Base-by-base conservation (phyloP, 2,329 filamentous ascomycete genomes). In the Fusarium nodosum region DNA sequence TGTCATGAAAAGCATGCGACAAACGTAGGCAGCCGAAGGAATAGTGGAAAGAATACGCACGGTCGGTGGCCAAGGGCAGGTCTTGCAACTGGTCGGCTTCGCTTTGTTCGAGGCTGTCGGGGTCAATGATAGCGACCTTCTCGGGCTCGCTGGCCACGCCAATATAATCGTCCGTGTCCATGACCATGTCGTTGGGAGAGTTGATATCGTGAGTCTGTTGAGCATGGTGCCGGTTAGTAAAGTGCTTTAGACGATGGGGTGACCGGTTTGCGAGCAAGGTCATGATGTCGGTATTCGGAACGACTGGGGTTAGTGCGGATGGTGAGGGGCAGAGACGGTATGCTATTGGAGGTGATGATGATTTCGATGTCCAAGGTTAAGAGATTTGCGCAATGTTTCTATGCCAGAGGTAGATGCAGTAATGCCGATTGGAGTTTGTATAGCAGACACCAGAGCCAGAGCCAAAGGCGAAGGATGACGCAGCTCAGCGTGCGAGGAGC, bases 111-210 rank as follows among this genome's bases (percentile, higher is more conserved):
- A 83, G 79, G 64, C 79, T 82, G 46, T 88, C 86, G 63, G 86
- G 83, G 69, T 83, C 83, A 77, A 87, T 86, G 74, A 87, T 86
- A 72, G 84, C 81, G 56, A 88, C 80, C 65, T 82, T 83, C 69
- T 88, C 86, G 63, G 79, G 76, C 56, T 82, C 79, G 74, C 83
- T 81, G 65, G 82, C 77, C 70, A 82, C 81, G 75, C 85, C 82
- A 72, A 86, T 82, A 57, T 86, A 86, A 72, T 88, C 86, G 75
- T 84, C 84, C 30, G 83, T 81, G 72, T 87, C 86, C 72, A 87
- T 79, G 76, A 85, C 79, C 85, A 87, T 86, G 73, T 86, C 84
- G 77, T 84, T 87, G 16, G 85, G 86, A 53, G 86, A 87, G 66
- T 85, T 83, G 56, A 86, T 80, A 75, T 85, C 84, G 79, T 85